Evolutionary conservation across 2,329 filamentous ascomycete species (phyloP).

Genomic region (Trichoderma simmonsii): DNA sequence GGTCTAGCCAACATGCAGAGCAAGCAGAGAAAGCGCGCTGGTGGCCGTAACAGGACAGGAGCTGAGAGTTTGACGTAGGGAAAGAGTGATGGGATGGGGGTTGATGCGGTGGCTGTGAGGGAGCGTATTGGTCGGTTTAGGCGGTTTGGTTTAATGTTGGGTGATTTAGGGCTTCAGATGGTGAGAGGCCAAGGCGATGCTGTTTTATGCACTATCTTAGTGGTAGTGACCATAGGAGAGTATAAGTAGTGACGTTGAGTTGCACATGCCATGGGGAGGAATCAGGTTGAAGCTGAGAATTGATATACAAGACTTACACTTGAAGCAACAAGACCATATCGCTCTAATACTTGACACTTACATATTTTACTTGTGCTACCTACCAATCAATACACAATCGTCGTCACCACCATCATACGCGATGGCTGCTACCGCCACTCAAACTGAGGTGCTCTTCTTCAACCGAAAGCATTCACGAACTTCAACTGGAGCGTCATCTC

Average conservation of each 20-base stretch:
- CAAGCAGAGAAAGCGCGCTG: background rate
- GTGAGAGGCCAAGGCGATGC: background rate
- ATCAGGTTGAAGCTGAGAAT: background rate
- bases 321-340: background rate
- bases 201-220: background rate
- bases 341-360: background rate
- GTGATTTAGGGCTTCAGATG: background rate
- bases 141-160: background rate
- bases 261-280: background rate
- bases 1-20: background rate
- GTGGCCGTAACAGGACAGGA: background rate
- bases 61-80: background rate
- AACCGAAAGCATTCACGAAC: background rate
- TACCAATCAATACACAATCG: background rate
- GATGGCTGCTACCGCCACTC: constrained; percentile 21
- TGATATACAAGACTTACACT: background rate
- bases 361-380: no score
- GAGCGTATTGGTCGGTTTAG: constrained; percentile 2
- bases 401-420: background rate
- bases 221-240: background rate
- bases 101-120: background rate
- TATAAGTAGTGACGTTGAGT: background rate
- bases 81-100: background rate
- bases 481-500: constrained; percentile 7
- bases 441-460: background rate